These are phyloP conservation scores for Jimgerdemannia flammicorona DNA, from an alignment of 192 early-diverging fungal species.

Conservation along the genomic window DNA sequence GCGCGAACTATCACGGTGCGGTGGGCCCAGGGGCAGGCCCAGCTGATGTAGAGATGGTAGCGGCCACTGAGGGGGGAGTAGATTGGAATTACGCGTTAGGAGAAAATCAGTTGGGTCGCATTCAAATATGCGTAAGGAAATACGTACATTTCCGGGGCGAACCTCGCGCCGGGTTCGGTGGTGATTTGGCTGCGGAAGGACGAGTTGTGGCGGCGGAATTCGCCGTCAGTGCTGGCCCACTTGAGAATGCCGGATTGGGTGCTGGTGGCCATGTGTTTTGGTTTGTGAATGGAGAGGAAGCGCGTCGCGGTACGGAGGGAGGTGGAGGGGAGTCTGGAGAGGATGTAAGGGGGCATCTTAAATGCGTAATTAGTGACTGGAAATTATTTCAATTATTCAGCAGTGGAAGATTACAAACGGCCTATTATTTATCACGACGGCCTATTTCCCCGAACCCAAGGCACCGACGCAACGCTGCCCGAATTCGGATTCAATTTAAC, in stretches of 20 bases:
- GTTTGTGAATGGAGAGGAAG: background rate
- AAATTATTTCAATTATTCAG: too few relatives aligned
- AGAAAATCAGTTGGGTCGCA: background rate
- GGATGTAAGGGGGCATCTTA: too few relatives aligned
- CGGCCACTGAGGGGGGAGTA: constrained; percentile 38
- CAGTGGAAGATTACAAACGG: too few relatives aligned
- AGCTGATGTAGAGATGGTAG: constrained; percentile 78
- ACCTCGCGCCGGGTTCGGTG: constrained; percentile 52
- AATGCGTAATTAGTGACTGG: too few relatives aligned
- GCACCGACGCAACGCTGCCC: too few relatives aligned
- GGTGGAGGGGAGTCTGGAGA: too few relatives aligned
- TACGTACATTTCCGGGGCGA: constrained; percentile 66
- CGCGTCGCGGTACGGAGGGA: too few relatives aligned
- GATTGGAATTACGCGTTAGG: background rate
- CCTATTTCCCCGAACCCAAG: too few relatives aligned
- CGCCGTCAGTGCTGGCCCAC: constrained; percentile 72
- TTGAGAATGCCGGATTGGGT: constrained; percentile 13
- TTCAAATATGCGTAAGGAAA: background rate
- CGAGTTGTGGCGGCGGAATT: constrained; percentile 75
- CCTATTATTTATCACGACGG: too few relatives aligned
- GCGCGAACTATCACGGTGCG: constrained; percentile 81
- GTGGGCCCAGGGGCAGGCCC: constrained; percentile 80
- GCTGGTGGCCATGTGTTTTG: background rate
- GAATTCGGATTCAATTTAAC: too few relatives aligned
- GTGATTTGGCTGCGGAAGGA: constrained; percentile 62